These are phyloP conservation scores for Pythium rishiriense DNA, from an alignment of 352 stramenopile species.

Conservation along the genomic window DNA sequence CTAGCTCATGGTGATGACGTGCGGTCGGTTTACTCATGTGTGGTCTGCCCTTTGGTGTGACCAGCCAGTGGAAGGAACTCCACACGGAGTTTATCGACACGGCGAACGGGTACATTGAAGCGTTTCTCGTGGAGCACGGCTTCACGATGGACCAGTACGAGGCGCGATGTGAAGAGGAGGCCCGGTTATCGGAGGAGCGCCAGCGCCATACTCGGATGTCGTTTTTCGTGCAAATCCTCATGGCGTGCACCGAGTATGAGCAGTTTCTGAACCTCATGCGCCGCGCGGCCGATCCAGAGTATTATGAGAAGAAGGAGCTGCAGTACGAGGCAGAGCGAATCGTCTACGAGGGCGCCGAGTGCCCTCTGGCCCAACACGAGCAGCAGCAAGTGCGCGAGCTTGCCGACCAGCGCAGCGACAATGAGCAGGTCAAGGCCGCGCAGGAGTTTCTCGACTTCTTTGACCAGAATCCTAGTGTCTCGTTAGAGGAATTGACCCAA, in stretches of 20 bases:
- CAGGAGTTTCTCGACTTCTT: constrained; percentile 77
- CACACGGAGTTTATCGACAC: constrained; percentile 72
- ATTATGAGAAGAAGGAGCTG: constrained; percentile 82
- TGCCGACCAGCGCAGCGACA: constrained; percentile 3
- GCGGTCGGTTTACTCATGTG: not conserved
- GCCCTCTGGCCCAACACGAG: constrained; percentile 26
- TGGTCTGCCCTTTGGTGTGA: not conserved
- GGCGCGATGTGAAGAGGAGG: constrained; percentile 68
- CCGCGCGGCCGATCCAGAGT: constrained; percentile 72
- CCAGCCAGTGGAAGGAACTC: constrained; percentile 68
- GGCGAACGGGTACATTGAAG: constrained; percentile 68
- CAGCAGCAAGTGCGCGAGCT: constrained; percentile 13
- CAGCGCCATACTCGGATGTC: constrained; percentile 75
- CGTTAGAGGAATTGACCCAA: constrained; percentile 66
- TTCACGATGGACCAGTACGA: constrained; percentile 80
- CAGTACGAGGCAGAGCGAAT: constrained; percentile 63
- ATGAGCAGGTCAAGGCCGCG: constrained; percentile 37
- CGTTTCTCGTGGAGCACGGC: constrained; percentile 51
- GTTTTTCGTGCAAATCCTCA: constrained; percentile 82
- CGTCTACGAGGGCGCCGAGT: constrained; percentile 50
- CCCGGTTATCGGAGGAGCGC: constrained; percentile 63
- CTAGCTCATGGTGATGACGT: not conserved
- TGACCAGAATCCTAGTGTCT: constrained; percentile 64
- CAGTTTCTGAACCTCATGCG: constrained; percentile 87
- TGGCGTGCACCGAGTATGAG: constrained; percentile 80